Evolutionary conservation across 2,329 filamentous ascomycete species (phyloP), one percentile per base, ranked within the genome.

Genomic region (Scedosporium dehoogii): DNA sequence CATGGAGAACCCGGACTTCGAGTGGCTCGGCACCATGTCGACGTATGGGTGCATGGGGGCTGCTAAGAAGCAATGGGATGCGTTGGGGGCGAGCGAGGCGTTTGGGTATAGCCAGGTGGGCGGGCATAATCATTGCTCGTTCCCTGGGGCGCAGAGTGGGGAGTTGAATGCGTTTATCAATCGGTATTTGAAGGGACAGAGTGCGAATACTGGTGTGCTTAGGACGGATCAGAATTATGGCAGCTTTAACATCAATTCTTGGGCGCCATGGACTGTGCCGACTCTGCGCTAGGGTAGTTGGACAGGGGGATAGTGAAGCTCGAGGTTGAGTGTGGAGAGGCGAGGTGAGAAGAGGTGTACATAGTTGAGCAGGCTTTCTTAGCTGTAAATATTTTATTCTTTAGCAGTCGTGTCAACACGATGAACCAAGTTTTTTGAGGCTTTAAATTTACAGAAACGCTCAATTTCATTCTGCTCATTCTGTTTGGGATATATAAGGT

Each of bases 41-140:
- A 80, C 77, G 1, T 80, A 76, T 63, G 79, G 75, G 6, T 82
- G 80, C 68, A 81, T 80, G 78, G 76, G 75, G 63, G 75, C 74
- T 23, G 80, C 73, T 4, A 73, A 74, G 48, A 72, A 76, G 63
- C 75, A 79, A 64, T 83, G 78, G 67, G 73, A 79, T 67, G 78
- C 79, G 1, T 68, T 79, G 14, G 80, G 79, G 10, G 75, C 73
- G 1, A 69, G 76, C 0, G 76, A 79, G 64, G 73, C 74, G 58
- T 78, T 82, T 70, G 81, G 81, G 0, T 81, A 79, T 65, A 78
- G 76, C 21, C 76, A 80, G 67, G 72, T 77, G 14, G 78, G 78
- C 3, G 74, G 73, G 57, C 76, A 82, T 68, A 70, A 70, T 58
- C 81, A 83, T 68, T 84, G 81, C 70, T 69, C 69, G 33, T 82